A percentile compares a stretch with the other conserved stretches of the same genome.
Conservation (phyloP, 2,329 filamentous ascomycete genomes). For the Aspergillus sp. region DNA sequence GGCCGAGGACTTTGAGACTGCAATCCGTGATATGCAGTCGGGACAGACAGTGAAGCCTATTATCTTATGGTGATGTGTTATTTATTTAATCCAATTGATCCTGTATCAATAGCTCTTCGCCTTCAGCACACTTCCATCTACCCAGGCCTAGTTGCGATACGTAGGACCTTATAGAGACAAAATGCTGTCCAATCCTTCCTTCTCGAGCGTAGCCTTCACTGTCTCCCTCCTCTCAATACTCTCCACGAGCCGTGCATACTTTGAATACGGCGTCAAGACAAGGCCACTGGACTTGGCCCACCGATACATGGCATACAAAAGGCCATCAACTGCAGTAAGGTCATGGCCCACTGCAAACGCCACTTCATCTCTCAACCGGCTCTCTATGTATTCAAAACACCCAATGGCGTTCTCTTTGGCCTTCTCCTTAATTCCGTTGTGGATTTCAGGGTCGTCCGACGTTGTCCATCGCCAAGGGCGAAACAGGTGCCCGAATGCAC, state of each 20-base stretch:
- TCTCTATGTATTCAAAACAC: not conserved
- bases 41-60: constrained; percentile 32
- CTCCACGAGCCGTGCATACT: not conserved
- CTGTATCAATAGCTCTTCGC: no score
- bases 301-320: constrained; percentile 33
- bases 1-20: constrained; percentile 29
- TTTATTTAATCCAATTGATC: no score
- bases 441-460: constrained; percentile 18
- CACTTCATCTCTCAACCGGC: not conserved
- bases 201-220: not conserved
- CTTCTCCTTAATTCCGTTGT: not conserved
- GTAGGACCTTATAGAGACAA: not conserved
- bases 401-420: not conserved
- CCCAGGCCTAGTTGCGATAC: not conserved
- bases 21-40: constrained; percentile 26
- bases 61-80: constrained; percentile 24
- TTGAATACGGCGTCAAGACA: not conserved
- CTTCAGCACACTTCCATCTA: not conserved
- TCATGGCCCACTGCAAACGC: constrained; percentile 22
- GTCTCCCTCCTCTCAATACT: not conserved
- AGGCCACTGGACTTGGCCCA: constrained; percentile 24
- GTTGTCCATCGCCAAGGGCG: constrained; percentile 23
- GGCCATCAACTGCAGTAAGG: constrained; percentile 38
- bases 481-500: constrained; percentile 26
- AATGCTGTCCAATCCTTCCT: not conserved